A percentile compares a stretch with the other conserved stretches of the same genome.
Evolutionary conservation across 2,329 filamentous ascomycete genomes (phyloP).

Genomic region (Sclerotinia sclerotiorum): DNA sequence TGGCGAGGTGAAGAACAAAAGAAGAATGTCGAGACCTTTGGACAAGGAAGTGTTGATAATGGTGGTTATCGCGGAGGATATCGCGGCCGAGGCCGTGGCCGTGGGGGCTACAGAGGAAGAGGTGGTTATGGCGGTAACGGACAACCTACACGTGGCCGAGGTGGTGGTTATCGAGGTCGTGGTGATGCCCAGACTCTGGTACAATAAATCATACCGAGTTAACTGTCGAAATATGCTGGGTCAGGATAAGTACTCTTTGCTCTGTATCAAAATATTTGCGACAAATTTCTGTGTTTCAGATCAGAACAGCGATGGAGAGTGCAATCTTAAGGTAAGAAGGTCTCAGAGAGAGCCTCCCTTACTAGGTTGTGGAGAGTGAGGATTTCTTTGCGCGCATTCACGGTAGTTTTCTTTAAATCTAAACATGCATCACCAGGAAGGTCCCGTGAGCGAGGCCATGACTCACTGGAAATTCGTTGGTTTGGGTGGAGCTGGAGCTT

Average conservation of each 20-base stretch:
- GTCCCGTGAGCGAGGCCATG: constrained; percentile 26
- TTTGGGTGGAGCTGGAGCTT: constrained; percentile 18
- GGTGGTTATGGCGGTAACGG: constrained; percentile 32
- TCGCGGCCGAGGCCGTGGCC: constrained; percentile 70
- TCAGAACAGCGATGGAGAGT: constrained; percentile 24
- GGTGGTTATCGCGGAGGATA: constrained; percentile 69
- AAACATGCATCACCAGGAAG: constrained; percentile 37
- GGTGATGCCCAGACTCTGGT: constrained; percentile 33
- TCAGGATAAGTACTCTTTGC: constrained; percentile 30
- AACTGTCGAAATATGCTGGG: constrained; percentile 23
- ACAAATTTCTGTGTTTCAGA: constrained; percentile 30
- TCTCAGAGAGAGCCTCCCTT: too few species aligned
- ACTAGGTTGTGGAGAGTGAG: too few species aligned
- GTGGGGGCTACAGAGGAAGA: constrained; percentile 43
- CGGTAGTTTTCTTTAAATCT: constrained; percentile 29
- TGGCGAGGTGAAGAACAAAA: constrained; percentile 91
- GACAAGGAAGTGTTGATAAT: constrained; percentile 90
- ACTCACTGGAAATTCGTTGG: constrained; percentile 25
- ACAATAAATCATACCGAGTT: constrained; percentile 28
- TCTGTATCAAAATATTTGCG: constrained; percentile 36
- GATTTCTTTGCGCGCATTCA: constrained; percentile 27
- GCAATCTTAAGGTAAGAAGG: too few species aligned
- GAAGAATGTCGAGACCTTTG: constrained; percentile 97
- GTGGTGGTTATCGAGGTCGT: constrained; percentile 37
- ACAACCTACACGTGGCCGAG: constrained; percentile 35